Evolutionary conservation across 305 asterid genomes (phyloP).

Genomic region (Coffea humblotiana): DNA sequence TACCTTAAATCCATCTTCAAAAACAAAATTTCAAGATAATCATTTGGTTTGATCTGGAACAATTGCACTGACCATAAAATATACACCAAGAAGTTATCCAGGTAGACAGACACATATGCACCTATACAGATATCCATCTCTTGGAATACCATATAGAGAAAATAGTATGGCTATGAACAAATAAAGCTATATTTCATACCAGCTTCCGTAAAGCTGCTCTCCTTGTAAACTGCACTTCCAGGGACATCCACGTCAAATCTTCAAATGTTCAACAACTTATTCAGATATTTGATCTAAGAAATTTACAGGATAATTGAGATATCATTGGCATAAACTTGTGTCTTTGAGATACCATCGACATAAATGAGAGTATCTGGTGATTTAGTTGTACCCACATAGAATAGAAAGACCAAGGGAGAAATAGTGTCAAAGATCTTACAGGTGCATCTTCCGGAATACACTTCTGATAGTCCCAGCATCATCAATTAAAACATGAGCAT

Average conservation of each 20-base stretch:
- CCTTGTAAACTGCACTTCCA: constrained; percentile 95
- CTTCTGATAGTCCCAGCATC: constrained; percentile 66
- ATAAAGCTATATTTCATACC: constrained; percentile 25
- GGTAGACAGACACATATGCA: not conserved
- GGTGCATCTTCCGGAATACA: constrained; percentile 77
- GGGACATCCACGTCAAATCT: constrained; percentile 92
- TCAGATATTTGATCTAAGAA: constrained; percentile 13
- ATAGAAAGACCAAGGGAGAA: constrained; percentile 10
- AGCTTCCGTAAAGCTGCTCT: constrained; percentile 88
- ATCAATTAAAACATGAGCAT: constrained; percentile 81
- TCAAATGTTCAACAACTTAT: constrained; percentile 10
- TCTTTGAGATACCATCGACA: not conserved
- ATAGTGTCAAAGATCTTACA: constrained; percentile 42
- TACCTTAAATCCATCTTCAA: not conserved
- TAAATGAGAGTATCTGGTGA: constrained; percentile 8
- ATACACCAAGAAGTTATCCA: not conserved
- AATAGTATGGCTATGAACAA: not conserved
- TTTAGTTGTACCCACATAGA: not conserved
- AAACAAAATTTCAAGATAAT: not conserved
- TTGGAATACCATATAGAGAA: not conserved
- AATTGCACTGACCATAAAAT: not conserved
- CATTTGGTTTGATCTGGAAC: not conserved
- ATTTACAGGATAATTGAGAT: not conserved
- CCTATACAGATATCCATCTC: not conserved
- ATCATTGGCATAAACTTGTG: not conserved